Evolutionary conservation across 2,329 filamentous ascomycete species (phyloP), one percentile per base, ranked within the genome.

Genomic region (Aspergillus ruber): DNA sequence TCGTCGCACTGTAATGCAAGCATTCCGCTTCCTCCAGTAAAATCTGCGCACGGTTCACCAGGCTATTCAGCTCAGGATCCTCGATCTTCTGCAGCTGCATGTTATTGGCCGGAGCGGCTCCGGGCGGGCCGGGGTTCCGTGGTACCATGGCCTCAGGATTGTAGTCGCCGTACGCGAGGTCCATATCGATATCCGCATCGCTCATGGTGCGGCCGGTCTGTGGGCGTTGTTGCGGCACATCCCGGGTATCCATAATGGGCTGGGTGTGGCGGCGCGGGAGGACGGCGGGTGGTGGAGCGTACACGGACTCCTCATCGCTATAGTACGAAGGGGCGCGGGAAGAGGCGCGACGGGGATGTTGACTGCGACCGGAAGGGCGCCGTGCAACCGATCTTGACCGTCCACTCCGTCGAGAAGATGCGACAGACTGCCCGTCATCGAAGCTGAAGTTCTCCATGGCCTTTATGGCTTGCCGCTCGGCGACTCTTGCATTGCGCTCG

Each of bases 21-120:
- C 90, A 96, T 56, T 96, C 83, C 15, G 88, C 89, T 68, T 97
- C 90, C 54, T 91, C 83, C 2, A 97, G 76, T 1, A 96, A 75
- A 42, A 74, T 72, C 65, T 95, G 89, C 41, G 95, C 83, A 56
- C 82, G 84, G 50, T 75, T 78, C 50, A 95, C 83, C 42, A 95
- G 81, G 15, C 74, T 79, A 54, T 82, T 79, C 43, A 88, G 73
- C 48, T 84, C 81, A 10, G 73, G 69, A 33, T 85, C 76, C 36
- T 79, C 71, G 46, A 75, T 59, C 35, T 71, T 63, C 44, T 71
- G 67, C 0, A 67, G 61, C 9, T 55, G 51, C 35, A 43, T 44
- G 3, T 48, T 27, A 10, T 46, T 42, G 6, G 48, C 46, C n/a
- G 53, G 44, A 33, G 47, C 35, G 21, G 33, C 45, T 21, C 29